Conservation (phyloP, 257 asterid genomes). For the Nicotiana sylvestris region DNA sequence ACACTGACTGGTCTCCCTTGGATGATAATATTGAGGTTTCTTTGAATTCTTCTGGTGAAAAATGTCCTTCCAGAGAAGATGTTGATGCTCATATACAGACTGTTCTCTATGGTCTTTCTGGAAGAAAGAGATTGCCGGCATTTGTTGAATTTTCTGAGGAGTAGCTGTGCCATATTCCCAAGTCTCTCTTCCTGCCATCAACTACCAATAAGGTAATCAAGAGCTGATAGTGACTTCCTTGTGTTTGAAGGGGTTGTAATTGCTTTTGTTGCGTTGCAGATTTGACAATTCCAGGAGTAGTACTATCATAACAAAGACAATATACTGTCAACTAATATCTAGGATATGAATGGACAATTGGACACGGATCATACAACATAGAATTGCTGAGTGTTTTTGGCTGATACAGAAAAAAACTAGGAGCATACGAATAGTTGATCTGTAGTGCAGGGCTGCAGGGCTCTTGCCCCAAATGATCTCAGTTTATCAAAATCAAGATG, state of each 20-base stretch:
- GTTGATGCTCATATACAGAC: slow-evolving; percentile 36
- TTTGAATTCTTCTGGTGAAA: slow-evolving; percentile 28
- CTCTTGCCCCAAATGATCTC: neutral
- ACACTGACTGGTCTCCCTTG: slow-evolving; percentile 55
- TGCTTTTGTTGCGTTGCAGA: slow-evolving; percentile 1
- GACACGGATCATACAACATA: neutral
- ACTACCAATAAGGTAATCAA: slow-evolving; percentile 2
- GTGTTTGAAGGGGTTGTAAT: neutral
- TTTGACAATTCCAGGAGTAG: neutral
- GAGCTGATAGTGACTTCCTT: neutral
- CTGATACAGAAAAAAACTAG: neutral
- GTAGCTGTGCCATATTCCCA: slow-evolving; percentile 8
- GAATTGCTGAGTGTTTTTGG: neutral
- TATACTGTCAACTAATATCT: neutral
- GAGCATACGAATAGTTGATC: neutral
- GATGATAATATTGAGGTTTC: slow-evolving; percentile 53
- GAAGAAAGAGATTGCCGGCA: slow-evolving; percentile 44
- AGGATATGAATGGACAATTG: neutral
- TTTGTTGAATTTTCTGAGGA: slow-evolving; percentile 42
- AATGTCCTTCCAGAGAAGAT: slow-evolving; percentile 33
- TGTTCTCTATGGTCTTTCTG: slow-evolving; percentile 39
- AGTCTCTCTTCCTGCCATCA: neutral
- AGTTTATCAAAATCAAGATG: neutral
- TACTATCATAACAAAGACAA: slow-evolving; percentile 2
- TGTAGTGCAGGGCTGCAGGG: neutral